Conservation (phyloP, 1,284 basidiomycete species). For the Neonothopanus nambi region DNA sequence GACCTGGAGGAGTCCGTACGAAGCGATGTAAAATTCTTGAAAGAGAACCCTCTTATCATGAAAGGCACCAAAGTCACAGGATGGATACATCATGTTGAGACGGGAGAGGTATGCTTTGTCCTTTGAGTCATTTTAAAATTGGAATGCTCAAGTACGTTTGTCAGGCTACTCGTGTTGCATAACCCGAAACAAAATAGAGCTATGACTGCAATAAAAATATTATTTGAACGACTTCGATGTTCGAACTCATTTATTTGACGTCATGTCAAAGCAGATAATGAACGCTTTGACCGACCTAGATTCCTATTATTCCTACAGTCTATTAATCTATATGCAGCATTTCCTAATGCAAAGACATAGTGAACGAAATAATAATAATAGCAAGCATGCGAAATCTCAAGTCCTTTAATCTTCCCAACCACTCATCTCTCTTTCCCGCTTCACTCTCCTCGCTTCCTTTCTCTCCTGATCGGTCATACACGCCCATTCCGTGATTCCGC, state of each 20-base stretch:
- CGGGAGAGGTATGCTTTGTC: constrained; percentile 47
- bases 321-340: no score
- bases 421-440: constrained; percentile 54
- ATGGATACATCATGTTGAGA: constrained; percentile 66
- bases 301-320: no score
- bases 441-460: constrained; percentile 55
- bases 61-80: constrained; percentile 57
- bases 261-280: background rate
- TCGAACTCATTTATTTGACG: background rate
- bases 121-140: background rate
- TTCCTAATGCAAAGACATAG: background rate
- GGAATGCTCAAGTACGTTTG: background rate
- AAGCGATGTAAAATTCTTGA: constrained; percentile 57
- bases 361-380: background rate
- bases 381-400: background rate
- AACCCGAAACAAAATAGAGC: background rate
- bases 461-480: constrained; percentile 65
- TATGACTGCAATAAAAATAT: no score
- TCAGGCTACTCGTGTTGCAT: constrained; percentile 1
- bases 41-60: constrained; percentile 54
- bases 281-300: no score
- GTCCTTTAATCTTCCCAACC: constrained; percentile 53
- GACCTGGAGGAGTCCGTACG: constrained; percentile 56
- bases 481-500: constrained; percentile 63
- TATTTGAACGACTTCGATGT: no score